Evolutionary conservation across 345 rosid genomes (phyloP).

Genomic region (Eucalyptus curtisii): DNA sequence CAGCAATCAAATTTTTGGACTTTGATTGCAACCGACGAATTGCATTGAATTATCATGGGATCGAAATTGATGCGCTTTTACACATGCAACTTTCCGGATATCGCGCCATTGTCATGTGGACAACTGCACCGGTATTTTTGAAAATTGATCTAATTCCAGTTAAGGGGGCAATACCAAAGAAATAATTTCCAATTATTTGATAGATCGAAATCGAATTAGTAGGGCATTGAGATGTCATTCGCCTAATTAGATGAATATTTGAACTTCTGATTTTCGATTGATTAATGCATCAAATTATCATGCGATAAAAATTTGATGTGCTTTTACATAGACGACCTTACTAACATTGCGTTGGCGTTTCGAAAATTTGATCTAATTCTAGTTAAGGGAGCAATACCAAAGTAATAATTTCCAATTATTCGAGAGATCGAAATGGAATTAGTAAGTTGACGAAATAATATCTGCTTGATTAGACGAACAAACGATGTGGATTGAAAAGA

Average conservation of each 20-base stretch:
- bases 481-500: accelerated
- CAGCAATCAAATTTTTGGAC: not conserved
- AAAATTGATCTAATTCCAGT: not conserved
- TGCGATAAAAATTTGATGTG: too few species aligned
- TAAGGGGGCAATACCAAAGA: not conserved
- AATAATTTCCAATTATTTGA: not conserved
- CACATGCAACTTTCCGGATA: accelerated
- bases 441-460: accelerated
- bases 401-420: too few species aligned
- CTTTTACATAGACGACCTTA: too few species aligned
- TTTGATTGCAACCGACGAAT: not conserved
- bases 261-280: too few species aligned
- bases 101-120: accelerated
- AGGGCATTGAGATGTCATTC: too few species aligned
- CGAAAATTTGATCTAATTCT: too few species aligned
- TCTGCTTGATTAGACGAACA: accelerated
- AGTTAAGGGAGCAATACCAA: too few species aligned
- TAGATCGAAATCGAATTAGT: accelerated
- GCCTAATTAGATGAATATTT: too few species aligned
- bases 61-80: not conserved
- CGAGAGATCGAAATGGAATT: too few species aligned
- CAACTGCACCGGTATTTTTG: accelerated
- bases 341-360: accelerated
- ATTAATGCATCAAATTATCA: too few species aligned
- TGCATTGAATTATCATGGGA: not conserved